Base-by-base conservation (phyloP, 2,329 filamentous ascomycete species). In the Venturia oleaginea region DNA sequence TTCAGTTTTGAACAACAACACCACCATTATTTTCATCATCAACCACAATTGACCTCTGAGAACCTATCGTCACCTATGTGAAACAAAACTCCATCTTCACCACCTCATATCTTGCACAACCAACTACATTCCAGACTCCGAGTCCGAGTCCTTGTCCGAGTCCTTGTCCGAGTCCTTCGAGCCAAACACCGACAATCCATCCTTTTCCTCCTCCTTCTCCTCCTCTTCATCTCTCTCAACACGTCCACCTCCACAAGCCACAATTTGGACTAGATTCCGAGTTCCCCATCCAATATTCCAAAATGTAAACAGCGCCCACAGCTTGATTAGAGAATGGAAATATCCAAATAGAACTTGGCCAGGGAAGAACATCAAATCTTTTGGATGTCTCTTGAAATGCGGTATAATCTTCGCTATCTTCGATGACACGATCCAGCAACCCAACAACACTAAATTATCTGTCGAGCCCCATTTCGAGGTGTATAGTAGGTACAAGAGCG, bases 371-470 rank as follows among this genome's bases (percentile, higher is more conserved):
- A 74, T 61, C 2, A 84, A 66, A 69, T 88, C 85, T 0, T 69
- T 65, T 0, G 84, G 84, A 66, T 86, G 66, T 0, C 76, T 76
- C 4, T 69, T 63, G 66, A 85, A 81, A 69, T 86, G 80, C 0
- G 81, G 77, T 0, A 80, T 71, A 17, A 84, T 73, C 76, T 87
- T 87, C 67, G 85, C 72, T 22, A 80, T 70, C 76, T 88, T 88
- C 42, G 78, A 79, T n/a, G 74, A 69, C 13, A 84, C 55, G 57
- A 86, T 80, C 78, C 80, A 86, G n/a, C 65, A 3, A 7, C 19
- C 43, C 42, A 65, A 22, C 15, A 61, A 2, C 17, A 8, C 10
- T 5, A 40, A 22, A 34, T 57, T 27, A 17, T 1, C 10, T 17
- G 30, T 24, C 13, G 32, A 48, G 17, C 19, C 19, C 61, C 38